Evolutionary conservation across 2,329 filamentous ascomycete genomes (phyloP).

Genomic region (Neonectria punicea): DNA sequence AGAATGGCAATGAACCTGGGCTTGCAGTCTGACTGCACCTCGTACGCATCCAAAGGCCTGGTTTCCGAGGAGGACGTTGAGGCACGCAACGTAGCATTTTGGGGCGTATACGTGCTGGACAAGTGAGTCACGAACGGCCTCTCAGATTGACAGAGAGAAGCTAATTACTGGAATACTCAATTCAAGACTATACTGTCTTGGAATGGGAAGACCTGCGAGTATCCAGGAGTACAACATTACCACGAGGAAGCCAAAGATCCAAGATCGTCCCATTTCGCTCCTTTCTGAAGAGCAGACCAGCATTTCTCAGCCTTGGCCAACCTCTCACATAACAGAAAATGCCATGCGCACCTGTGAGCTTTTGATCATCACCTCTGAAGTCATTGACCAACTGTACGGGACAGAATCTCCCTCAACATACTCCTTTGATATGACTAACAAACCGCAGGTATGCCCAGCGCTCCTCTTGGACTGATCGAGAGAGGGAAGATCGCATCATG

Average conservation of each 20-base stretch:
- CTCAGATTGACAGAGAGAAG: background rate
- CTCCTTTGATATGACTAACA: background rate
- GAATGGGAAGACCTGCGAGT: conserved; percentile 16
- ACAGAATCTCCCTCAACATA: too few relatives aligned
- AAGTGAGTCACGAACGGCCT: background rate
- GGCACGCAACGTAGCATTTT: conserved; percentile 14
- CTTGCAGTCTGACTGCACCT: conserved; percentile 39
- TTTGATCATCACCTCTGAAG: conserved; percentile 22
- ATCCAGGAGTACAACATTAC: conserved; percentile 22
- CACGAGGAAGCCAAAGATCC: conserved; percentile 7
- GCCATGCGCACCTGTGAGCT: conserved; percentile 19
- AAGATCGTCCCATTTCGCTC: background rate
- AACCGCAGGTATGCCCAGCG: conserved; percentile 9
- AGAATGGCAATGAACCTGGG: conserved; percentile 28
- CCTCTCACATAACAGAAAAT: conserved; percentile 23
- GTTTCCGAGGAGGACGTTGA: conserved; percentile 12
- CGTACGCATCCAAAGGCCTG: conserved; percentile 8
- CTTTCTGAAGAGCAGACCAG: conserved; percentile 3
- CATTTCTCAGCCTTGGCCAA: conserved; percentile 18
- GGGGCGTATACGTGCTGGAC: conserved; percentile 18
- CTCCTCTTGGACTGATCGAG: conserved; percentile 7
- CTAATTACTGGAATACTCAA: background rate
- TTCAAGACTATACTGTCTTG: conserved; percentile 11
- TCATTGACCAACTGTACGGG: conserved; percentile 22
- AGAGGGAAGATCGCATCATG: conserved; percentile 17